These are phyloP conservation scores for Diophrys appendiculata DNA, from an alignment of 73 alveolate species.

Conservation along the genomic window DNA sequence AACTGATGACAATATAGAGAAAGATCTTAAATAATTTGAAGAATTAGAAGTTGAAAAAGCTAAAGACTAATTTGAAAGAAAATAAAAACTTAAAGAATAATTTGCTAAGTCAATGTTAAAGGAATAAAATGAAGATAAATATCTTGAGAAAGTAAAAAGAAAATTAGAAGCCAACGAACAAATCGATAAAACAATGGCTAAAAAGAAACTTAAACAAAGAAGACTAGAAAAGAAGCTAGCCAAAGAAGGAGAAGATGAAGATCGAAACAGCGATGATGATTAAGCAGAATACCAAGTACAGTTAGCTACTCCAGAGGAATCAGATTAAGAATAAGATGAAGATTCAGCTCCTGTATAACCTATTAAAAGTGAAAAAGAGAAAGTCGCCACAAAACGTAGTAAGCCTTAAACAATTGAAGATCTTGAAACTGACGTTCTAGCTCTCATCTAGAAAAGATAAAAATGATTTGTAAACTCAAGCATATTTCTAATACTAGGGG, in stretches of 20 bases:
- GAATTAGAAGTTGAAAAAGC: constrained; percentile 28
- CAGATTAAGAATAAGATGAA: neutral
- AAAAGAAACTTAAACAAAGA: constrained; percentile 32
- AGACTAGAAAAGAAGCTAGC: constrained; percentile 19
- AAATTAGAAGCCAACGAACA: constrained; percentile 35
- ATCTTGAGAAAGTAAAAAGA: constrained; percentile 34
- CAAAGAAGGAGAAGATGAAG: constrained; percentile 26
- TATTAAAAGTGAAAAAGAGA: too few species aligned
- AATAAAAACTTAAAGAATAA: neutral
- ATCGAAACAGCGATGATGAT: constrained; percentile 23
- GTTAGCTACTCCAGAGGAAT: neutral
- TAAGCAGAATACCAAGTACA: constrained; percentile 9
- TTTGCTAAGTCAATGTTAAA: neutral
- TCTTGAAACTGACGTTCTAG: too few species aligned
- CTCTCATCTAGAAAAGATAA: neutral
- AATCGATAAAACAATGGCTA: constrained; percentile 26
- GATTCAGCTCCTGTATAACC: neutral
- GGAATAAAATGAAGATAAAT: constrained; percentile 31
- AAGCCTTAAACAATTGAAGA: too few species aligned
- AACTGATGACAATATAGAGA: constrained; percentile 36
- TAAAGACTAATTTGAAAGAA: constrained; percentile 17
- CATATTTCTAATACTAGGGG: neutral
- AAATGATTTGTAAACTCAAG: neutral
- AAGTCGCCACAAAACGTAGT: too few species aligned
- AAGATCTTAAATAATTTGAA: constrained; percentile 28